Evolutionary conservation across 2,329 filamentous ascomycete genomes (phyloP).

Genomic region (Eutypella sp.): DNA sequence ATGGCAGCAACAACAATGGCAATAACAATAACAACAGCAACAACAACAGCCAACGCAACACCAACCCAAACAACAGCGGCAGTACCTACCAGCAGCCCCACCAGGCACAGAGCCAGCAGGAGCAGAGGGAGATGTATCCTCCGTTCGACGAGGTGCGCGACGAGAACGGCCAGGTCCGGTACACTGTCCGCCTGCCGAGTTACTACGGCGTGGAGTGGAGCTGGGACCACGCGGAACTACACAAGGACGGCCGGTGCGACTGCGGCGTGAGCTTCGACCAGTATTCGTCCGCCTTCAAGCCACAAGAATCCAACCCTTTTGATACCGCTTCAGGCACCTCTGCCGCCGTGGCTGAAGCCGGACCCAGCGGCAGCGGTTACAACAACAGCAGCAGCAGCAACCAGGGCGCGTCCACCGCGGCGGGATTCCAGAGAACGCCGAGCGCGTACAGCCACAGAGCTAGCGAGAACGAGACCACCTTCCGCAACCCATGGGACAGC

Average conservation of each 20-base stretch:
- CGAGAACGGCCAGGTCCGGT: conserved; percentile 7
- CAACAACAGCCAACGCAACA: background rate
- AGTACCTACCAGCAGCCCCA: background rate
- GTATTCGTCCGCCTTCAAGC: conserved; percentile 23
- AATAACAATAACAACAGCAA: background rate
- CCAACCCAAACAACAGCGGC: background rate
- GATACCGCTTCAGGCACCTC: too few species aligned
- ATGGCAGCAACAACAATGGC: background rate
- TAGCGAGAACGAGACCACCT: too few species aligned
- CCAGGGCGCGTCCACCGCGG: too few species aligned
- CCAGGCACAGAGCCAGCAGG: background rate
- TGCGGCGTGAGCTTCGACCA: conserved; percentile 29
- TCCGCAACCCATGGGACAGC: too few species aligned
- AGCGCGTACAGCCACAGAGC: too few species aligned
- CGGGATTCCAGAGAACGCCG: too few species aligned
- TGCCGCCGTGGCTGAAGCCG: too few species aligned
- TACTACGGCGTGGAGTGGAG: conserved; percentile 38
- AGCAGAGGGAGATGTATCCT: conserved; percentile 1
- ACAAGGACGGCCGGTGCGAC: conserved; percentile 28
- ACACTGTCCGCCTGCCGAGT: conserved; percentile 28
- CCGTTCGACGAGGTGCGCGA: conserved; percentile 14
- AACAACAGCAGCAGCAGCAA: too few species aligned
- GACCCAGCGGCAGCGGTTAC: too few species aligned
- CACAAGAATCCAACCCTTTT: too few species aligned
- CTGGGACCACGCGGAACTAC: conserved; percentile 32